Base-by-base conservation (phyloP, 192 early-diverging fungal species). In the Entomortierella lignicola region DNA sequence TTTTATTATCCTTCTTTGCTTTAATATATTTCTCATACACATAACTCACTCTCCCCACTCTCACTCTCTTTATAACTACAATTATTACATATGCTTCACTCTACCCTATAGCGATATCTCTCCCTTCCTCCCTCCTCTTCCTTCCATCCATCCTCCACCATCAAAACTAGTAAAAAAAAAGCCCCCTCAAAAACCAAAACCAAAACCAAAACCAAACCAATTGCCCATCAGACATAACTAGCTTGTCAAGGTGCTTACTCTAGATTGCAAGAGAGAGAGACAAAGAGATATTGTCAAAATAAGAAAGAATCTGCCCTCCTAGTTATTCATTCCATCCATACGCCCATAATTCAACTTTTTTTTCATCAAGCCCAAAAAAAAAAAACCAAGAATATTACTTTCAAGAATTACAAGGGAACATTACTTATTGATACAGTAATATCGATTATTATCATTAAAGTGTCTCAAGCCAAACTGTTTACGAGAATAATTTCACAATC, bases 51-150 rank as follows among this genome's bases (percentile, higher is more conserved):
- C 5, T 15, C 12, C 15, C 20, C 44, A 47, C 44, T 47, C 15
- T 44, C 27, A 43, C 11, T 34, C 17, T 25, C 32, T 39, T 13
- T 12, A 21, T 37, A 25, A 13, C 7, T 51, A n/a, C 52, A 32
- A 15, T 15, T 41, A 53, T 54, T 37, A 25, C 44, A 55, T 62
- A 60, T 77, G 52, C 60, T 68, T 77, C 60, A 66, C 59, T 58
- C 56, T 64, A 58, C 42, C 55, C 61, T 70, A 57, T 70, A 69
- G 42, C 66, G 31, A 43, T 48, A n/a, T 57, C 54, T 2, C 43
- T 34, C 43, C 64, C 20, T 27, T 26, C 27, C 53, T 37, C 31
- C 69, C 31, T 55, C 27, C 55, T 17, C 21, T 60, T 21, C 44
- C 32, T 48, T 39, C 20, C 17, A 23, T 47, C 2, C 26, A 15